phyloP scores from a whole-genome alignment of 306 rosid genomes.

The Trifolium repens region DNA sequence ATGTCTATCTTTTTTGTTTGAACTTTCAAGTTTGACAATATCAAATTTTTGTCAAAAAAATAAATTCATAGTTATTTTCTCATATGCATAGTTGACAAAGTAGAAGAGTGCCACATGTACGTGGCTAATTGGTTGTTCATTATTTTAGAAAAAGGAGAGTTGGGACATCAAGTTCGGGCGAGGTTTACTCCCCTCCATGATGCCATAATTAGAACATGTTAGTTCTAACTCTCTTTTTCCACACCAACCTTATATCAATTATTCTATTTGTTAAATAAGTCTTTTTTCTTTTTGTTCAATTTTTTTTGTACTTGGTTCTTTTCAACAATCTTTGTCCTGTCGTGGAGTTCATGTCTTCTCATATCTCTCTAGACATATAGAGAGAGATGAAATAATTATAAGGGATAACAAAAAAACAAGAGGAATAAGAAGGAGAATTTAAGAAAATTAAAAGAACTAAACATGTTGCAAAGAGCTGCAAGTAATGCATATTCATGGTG shows the following conservation, averaged over 20 bases:
- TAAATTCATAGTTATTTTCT: neutral
- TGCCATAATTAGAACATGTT: constrained; percentile 59
- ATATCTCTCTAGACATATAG: constrained; percentile 34
- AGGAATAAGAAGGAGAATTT: neutral
- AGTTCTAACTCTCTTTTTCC: constrained; percentile 48
- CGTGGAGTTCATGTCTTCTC: constrained; percentile 55
- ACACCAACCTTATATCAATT: neutral
- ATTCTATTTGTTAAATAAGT: constrained; percentile 22
- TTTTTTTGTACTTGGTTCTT: neutral
- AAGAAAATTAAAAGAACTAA: neutral
- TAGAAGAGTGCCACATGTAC: neutral
- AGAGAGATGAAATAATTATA: constrained; percentile 30
- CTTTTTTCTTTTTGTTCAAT: constrained; percentile 15
- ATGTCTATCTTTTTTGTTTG: no score
- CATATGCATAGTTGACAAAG: neutral
- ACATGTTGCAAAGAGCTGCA: constrained; percentile 98
- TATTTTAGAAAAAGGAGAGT: constrained; percentile 11
- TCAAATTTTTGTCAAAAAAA: no score
- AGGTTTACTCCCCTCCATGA: constrained; percentile 85
- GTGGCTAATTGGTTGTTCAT: neutral
- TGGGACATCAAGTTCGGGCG: constrained; percentile 57
- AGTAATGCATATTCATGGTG: constrained; percentile 99
- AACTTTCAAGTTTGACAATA: no score
- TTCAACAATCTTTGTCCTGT: constrained; percentile 20
- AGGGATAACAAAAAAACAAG: neutral